Base-by-base conservation (phyloP, 805 yeast species). In the Pichia californica region DNA sequence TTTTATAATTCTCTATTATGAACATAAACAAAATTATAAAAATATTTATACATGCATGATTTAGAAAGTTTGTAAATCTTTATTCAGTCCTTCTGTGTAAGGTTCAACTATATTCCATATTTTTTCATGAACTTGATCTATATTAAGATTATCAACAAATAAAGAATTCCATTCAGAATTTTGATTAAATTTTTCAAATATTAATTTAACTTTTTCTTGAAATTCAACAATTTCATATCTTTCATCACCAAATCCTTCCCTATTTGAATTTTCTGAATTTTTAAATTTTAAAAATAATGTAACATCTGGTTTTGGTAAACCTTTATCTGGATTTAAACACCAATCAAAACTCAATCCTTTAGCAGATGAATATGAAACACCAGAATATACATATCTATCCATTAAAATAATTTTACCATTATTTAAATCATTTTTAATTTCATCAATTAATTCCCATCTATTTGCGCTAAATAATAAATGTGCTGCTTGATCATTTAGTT, bases 191-290 rank as follows among this genome's bases (percentile, higher is more conserved):
- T 59, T 49, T 43, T 70, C 65, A 57, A 89, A 93, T 48, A 79
- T 68, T 9, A 54, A 34, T 46, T 78, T 76, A 4, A 93, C 99
- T 31, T 67, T 68, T n/a, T 64, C 61, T 58, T 93, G 99, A 56
- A 93, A 84, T 38, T 73, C 79, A 5, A 62, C 59, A 23, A 72
- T 74, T 60, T 93, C 99, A 63, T 93, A 93, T 42, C 96, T 68
- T 61, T 93, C 99, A n/a, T 80, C 83, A 13, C 99, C 99, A 69
- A 84, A 93, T 1, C 95, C 95, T 10, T 77, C 79, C 43, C 98
- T 70, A 11, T 20, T 26, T 23, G 70, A 55, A 32, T 68, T 70
- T 7, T 64, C 73, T 49, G 62, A 56, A 27, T 76, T 70, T 36
- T 73, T 66, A 33, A 84, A 71, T 31, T 85, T 80, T 46, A 93